Percentiles rank a stretch among this genome's conserved stretches.
phyloP scores from a whole-genome alignment of 2,329 filamentous ascomycete species.

The Diaporthe sp. region DNA sequence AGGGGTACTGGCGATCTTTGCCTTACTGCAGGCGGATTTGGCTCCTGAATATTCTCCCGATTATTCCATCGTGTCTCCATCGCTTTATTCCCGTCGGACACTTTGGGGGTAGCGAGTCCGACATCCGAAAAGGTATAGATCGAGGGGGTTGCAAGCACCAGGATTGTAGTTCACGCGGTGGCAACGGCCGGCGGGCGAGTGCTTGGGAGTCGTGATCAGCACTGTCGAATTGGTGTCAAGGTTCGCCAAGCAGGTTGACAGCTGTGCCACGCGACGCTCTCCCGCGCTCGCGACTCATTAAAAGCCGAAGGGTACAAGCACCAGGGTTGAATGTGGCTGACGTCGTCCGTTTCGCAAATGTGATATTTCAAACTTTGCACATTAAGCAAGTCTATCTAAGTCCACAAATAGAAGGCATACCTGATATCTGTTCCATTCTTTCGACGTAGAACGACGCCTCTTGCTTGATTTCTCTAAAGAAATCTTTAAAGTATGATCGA shows the following conservation, averaged over 20 bases:
- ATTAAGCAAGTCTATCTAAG: not conserved
- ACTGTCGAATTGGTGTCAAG: not conserved
- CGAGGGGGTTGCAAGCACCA: not conserved
- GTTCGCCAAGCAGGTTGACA: conserved; percentile 1
- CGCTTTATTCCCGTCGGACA: not conserved
- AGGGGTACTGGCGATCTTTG: conserved; percentile 24
- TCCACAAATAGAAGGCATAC: not conserved
- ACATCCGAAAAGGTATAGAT: conserved; percentile 3
- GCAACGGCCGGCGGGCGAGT: not conserved
- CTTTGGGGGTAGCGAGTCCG: conserved; percentile 5
- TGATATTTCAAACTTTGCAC: too few relatives aligned
- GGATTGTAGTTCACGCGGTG: not conserved
- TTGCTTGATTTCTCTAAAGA: too few relatives aligned
- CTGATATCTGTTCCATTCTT: too few relatives aligned
- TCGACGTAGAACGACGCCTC: too few relatives aligned
- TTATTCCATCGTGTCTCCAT: conserved; percentile 9
- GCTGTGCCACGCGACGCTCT: conserved; percentile 8
- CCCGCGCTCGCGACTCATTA: conserved; percentile 17
- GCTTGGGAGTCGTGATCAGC: conserved; percentile 2
- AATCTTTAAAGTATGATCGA: not conserved
- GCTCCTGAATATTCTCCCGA: conserved; percentile 4
- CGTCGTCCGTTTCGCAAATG: not conserved
- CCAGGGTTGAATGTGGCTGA: not conserved
- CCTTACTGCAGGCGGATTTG: not conserved
- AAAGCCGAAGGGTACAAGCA: conserved; percentile 3